Evolutionary conservation across 768 basidiomycete species (phyloP), one percentile per base, ranked within the genome.

Genomic region (Russula foetens): DNA sequence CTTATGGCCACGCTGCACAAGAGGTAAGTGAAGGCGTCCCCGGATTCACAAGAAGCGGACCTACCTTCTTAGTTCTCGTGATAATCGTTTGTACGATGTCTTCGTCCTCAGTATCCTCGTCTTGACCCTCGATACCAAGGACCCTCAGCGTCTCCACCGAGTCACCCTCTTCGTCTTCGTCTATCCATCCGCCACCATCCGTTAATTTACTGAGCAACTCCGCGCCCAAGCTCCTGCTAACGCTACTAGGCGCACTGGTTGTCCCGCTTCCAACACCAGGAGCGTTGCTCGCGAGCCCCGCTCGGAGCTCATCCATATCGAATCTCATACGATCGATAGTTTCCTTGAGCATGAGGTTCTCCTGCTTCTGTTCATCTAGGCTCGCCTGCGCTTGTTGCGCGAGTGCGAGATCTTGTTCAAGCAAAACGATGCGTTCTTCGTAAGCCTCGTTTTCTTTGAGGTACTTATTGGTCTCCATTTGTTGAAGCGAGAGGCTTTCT

Each of bases 271-370:
- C 75, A 14, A 70, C 68, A 43, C 69, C 71, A 23, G 62, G 67
- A n/a, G 72, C 73, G 43, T 72, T 70, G 43, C 65, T 72, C 41
- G 74, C 70, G 6, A 76, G 75, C 49, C 71, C 74, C 54, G 75
- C 82, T 43, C 92, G 79, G 78, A 95, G 82, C 73, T 95, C 92
- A 66, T 98, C 94, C 79, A 98, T 84, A 67, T 98, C 95, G 65
- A 88, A 96, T 33, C 91, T 80, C 82, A 97, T 86, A 49, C 93
- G 81, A 70, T 97, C 94, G 66, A 98, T 98, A 2, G 94, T 97
- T 77, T 98, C 95, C 70, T 96, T 96, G 62, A 98, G 78, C 69
- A 92, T 74, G 65, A 96, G 70, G 68, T 97, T 98, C 77, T 95
- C 92, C 68, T 92, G 90, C 75, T 97, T 97, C 76, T 98, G 95